Base-by-base conservation (phyloP, 2,329 filamentous ascomycete species). In the Macrophomina pseudophaseolina region DNA sequence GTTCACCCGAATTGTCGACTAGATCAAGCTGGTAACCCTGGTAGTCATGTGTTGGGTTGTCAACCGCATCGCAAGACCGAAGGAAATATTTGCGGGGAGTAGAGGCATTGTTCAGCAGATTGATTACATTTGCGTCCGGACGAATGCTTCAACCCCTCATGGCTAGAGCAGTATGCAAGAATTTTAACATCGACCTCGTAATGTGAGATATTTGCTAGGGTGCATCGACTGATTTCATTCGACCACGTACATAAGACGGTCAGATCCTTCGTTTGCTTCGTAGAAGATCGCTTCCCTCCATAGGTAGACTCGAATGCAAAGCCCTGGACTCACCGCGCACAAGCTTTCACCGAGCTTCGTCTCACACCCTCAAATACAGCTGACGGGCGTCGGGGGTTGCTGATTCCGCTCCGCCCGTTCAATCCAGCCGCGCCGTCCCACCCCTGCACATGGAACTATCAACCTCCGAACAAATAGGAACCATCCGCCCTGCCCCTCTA, bases 401-500 rank as follows among this genome's bases (percentile, higher is more conserved):
- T 14, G 7, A 44, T 44, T 44, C 42, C 42, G 42, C 12, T 14
- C 11, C 42, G 42, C 12, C 11, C 23, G 23, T 32, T 14, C 23
- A 12, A 23, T 51, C 18, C 23, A 5, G 11, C 11, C 18, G 46
- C 48, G 11, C 12, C 48, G 9, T 30, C 11, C 28, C 35, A n/a
- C 23, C 23, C 23, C 1, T 30, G 38, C 14, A 44, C 18, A 42
- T n/a, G 40, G 12, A 9, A 28, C 3, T 2, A 8, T 42, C 38
- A 4, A 16, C 2, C 18, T 18, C 54, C 54, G 54, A 44, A 14
- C 54, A 44, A 58, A 58, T 58, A 58, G 54, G 54, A 58, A 32
- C 8, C 23, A 44, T 44, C 23, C 38, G 35, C 54, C 23, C 12
- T 44, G 1, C 4, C 23, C 35, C 54, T 38, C 30, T 35, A 38